phyloP scores from a whole-genome alignment of 495 filamentous ascomycete genomes.

The Penicillium nucicola region DNA sequence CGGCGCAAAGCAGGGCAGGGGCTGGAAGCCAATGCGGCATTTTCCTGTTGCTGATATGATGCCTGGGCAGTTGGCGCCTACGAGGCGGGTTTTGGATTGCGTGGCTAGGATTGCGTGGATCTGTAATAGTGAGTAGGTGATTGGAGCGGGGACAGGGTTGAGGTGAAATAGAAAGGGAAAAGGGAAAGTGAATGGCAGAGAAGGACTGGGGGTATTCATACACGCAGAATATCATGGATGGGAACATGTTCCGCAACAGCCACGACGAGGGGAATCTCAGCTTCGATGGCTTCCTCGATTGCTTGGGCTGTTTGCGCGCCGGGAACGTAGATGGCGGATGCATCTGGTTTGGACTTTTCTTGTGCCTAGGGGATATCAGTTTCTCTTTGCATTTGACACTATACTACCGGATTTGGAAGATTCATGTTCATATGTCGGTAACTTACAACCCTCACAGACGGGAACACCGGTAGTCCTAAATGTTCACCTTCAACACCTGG shows the following conservation, averaged over 20 bases:
- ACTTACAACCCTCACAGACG: conserved; percentile 62
- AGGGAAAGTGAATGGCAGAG: neutral
- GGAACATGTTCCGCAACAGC: conserved; percentile 92
- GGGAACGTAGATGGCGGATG: conserved; percentile 82
- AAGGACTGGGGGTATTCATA: conserved; percentile 31
- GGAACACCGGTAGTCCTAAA: conserved; percentile 74
- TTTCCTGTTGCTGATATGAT: conserved; percentile 80
- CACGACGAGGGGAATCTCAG: conserved; percentile 82
- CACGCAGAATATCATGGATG: conserved; percentile 78
- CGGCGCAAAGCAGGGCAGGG: conserved; percentile 68
- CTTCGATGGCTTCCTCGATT: conserved; percentile 86
- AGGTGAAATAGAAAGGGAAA: too few relatives aligned
- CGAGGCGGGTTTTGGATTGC: conserved; percentile 75
- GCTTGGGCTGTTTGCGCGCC: conserved; percentile 72
- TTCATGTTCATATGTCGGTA: too few relatives aligned
- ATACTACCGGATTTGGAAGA: too few relatives aligned
- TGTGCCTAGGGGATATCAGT: conserved; percentile 61
- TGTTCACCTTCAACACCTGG: conserved; percentile 76
- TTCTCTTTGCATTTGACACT: too few relatives aligned
- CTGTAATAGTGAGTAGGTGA: too few relatives aligned
- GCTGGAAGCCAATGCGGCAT: conserved; percentile 87
- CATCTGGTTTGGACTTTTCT: conserved; percentile 73
- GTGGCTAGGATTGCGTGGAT: conserved; percentile 75
- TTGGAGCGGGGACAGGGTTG: too few relatives aligned
- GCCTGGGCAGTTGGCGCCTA: conserved; percentile 84